Evolutionary conservation across 2,329 filamentous ascomycete species (phyloP), one percentile per base, ranked within the genome.

Genomic region (Periconia macrospinosa): DNA sequence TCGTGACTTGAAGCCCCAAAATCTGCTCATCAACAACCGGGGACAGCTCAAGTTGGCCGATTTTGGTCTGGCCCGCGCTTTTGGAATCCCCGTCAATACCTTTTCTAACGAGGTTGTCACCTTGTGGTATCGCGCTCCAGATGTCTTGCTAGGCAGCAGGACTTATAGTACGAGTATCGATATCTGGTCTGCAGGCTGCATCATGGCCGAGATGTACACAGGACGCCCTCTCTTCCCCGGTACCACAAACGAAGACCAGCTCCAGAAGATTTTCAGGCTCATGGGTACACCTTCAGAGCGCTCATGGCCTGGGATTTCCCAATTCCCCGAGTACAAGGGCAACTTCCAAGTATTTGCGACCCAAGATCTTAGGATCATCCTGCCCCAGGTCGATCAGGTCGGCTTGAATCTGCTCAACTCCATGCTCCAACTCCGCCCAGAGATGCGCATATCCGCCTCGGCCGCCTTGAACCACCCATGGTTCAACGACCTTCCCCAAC

Each of bases 91-190:
- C 0, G 93, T 97, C 68, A 97, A 97, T 72, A 97, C 93, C 17
- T 97, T 97, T 77, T 95, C 91, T 49, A 97, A 97, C 74, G 93
- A 97, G 76, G 93, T 97, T 53, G 93, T 97, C 42, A 97, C 94
- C 0, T 82, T 97, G 17, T 97, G 93, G 93, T 99, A 99, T 75
- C 90, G 94, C 42, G 94, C 94, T 1, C 94, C 94, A 0, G 94
- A 99, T 67, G 94, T 99, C 45, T 83, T 99, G 48, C 84, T 99
- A 44, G 94, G 94, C 49, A 94, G 90, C 67, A 83, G 94, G 61
- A 97, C 94, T 19, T 99, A 99, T 79, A 99, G 96, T 77, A 99
- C 94, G n/a, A 96, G 91, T 77, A 97, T 99, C 74, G 94, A 99
- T 70, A 97, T 99, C 72, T 99, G 94, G 94, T 96, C 91, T 7